Conservation (phyloP, 2,329 filamentous ascomycete species). For the Phoma herbarum region DNA sequence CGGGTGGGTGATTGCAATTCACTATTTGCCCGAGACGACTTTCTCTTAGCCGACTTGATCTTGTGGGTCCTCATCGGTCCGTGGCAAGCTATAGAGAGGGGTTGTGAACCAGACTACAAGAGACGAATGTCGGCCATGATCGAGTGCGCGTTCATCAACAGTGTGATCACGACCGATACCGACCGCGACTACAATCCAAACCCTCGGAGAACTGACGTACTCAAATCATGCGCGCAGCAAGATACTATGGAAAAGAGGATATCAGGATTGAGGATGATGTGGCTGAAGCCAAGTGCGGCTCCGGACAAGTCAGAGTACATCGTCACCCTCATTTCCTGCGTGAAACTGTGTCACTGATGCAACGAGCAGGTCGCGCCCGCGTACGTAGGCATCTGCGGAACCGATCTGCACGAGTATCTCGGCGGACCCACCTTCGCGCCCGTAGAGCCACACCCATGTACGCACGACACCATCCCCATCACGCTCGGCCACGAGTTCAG, state of each 20-base stretch:
- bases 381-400: conserved; percentile 64
- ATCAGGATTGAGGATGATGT: conserved; percentile 62
- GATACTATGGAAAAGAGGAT: conserved; percentile 65
- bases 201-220: background rate
- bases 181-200: conserved; percentile 5
- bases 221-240: conserved; percentile 61
- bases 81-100: conserved; percentile 3
- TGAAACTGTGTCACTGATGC: background rate
- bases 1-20: background rate
- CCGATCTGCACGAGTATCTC: conserved; percentile 63
- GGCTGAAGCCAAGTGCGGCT: conserved; percentile 56
- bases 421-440: conserved; percentile 61
- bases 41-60: conserved; percentile 16
- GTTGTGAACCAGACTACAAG: background rate
- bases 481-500: conserved; percentile 73
- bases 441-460: conserved; percentile 64
- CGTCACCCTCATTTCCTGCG: background rate
- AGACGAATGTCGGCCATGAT: conserved; percentile 36
- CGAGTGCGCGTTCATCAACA: conserved; percentile 44
- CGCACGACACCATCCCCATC: conserved; percentile 65
- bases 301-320: conserved; percentile 59
- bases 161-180: conserved; percentile 30
- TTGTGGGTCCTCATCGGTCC: conserved; percentile 1
- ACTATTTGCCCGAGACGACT: background rate
- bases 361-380: conserved; percentile 51